These are phyloP conservation scores for Phytophthora foliorum DNA, from an alignment of 352 stramenopile species.

Conservation along the genomic window DNA sequence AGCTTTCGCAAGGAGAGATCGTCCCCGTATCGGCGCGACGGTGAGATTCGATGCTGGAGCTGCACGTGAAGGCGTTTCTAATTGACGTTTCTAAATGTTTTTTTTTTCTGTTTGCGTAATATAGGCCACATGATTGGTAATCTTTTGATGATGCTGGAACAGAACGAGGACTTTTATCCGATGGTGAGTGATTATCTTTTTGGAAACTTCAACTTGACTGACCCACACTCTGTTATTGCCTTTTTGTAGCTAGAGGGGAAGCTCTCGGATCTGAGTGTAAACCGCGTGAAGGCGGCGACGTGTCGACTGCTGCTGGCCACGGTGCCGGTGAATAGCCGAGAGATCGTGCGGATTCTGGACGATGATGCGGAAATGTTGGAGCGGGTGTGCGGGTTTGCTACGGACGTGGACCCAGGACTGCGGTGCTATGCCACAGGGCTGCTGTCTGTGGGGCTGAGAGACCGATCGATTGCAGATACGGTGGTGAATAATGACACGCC, in stretches of 20 bases:
- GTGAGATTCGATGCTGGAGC: conserved; percentile 32
- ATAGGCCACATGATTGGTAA: conserved; percentile 83
- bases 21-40: conserved; percentile 77
- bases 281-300: conserved; percentile 71
- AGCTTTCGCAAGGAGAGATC: conserved; percentile 81
- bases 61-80: not conserved
- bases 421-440: conserved; percentile 84
- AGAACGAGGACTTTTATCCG: conserved; percentile 86
- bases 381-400: conserved; percentile 74
- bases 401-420: conserved; percentile 59
- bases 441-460: conserved; percentile 77
- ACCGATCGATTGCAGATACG: conserved; percentile 82
- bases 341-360: conserved; percentile 78
- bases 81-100: not conserved
- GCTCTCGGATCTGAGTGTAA: conserved; percentile 63
- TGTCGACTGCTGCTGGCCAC: conserved; percentile 83
- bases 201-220: conserved; percentile 31
- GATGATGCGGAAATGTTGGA: conserved; percentile 84
- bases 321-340: conserved; percentile 73
- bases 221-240: conserved; percentile 2
- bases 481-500: conserved; percentile 87
- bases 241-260: conserved; percentile 68
- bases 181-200: conserved; percentile 51
- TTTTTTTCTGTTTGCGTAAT: not conserved
- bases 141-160: conserved; percentile 79